Evolutionary conservation across 2,329 filamentous ascomycete species (phyloP).

Genomic region (Aspergillus puulaauensis): DNA sequence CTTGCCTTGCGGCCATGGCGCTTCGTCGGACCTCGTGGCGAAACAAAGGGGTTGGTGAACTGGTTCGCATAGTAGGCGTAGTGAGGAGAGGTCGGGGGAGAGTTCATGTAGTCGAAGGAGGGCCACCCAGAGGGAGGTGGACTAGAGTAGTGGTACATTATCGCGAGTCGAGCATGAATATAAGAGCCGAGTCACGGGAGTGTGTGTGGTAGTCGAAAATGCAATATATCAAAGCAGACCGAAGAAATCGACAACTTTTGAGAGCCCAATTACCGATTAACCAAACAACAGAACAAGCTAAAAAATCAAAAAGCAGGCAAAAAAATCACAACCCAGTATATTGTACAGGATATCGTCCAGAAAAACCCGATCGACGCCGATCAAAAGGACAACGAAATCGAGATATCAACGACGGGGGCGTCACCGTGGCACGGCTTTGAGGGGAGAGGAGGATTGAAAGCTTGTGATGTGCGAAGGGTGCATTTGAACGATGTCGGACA

Average conservation of each 20-base stretch:
- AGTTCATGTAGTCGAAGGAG: constrained; percentile 50
- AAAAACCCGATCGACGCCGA: constrained; percentile 36
- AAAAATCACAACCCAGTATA: constrained; percentile 37
- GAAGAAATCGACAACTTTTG: constrained; percentile 22
- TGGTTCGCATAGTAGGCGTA: constrained; percentile 56
- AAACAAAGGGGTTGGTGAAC: constrained; percentile 49
- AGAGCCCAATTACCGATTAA: constrained; percentile 17
- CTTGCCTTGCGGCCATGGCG: constrained; percentile 59
- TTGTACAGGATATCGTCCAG: constrained; percentile 47
- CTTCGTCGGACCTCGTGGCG: constrained; percentile 46
- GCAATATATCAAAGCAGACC: constrained; percentile 12
- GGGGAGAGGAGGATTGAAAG: constrained; percentile 40
- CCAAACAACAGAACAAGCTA: constrained; percentile 17
- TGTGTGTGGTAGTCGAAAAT: neutral
- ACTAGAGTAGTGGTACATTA: constrained; percentile 49
- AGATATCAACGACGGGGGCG: constrained; percentile 31
- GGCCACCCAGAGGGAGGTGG: constrained; percentile 49
- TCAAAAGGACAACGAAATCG: constrained; percentile 24
- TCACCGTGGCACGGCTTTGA: constrained; percentile 45
- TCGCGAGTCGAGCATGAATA: constrained; percentile 34
- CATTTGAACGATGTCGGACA: constrained; percentile 44
- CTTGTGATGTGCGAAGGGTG: constrained; percentile 41
- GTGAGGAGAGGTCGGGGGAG: constrained; percentile 52
- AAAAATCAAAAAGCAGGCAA: constrained; percentile 15
- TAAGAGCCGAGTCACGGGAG: constrained; percentile 12